Percentiles rank a stretch among this genome's conserved stretches.
phyloP scores from a whole-genome alignment of 192 early-diverging fungal species.

The Backusella morwellensis region DNA sequence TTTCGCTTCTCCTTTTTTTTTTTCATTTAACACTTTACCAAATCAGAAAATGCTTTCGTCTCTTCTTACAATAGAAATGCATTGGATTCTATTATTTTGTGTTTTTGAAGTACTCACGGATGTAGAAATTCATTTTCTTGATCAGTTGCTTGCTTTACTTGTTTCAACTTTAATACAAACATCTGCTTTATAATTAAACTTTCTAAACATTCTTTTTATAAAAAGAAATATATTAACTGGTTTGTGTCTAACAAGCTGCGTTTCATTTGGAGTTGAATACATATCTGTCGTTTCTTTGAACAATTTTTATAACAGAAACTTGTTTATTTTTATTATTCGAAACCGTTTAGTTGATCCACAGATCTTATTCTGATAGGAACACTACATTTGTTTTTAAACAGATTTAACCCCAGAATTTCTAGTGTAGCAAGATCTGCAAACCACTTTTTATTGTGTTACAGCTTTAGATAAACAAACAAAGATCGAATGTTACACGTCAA shows the following conservation, averaged over 20 bases:
- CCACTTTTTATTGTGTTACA: neutral
- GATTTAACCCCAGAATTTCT: neutral
- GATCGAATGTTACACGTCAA: neutral
- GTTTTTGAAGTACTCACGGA: neutral
- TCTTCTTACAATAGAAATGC: neutral
- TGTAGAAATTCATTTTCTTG: neutral
- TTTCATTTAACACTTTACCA: neutral
- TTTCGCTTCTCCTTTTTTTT: neutral
- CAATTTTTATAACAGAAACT: neutral
- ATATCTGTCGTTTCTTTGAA: neutral
- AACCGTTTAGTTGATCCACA: neutral
- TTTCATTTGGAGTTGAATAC: neutral
- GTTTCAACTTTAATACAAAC: neutral
- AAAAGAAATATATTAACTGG: neutral
- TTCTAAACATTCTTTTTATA: neutral
- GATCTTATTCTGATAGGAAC: neutral
- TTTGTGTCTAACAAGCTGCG: neutral
- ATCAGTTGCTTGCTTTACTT: neutral
- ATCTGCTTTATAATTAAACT: neutral
- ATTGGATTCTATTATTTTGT: neutral
- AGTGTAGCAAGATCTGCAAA: conserved; percentile 5
- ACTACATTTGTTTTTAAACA: neutral
- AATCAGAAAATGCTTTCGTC: neutral
- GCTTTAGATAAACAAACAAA: neutral
- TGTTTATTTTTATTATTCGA: neutral